phyloP scores from a whole-genome alignment of 768 basidiomycete genomes.

The Leccinum broughii region DNA sequence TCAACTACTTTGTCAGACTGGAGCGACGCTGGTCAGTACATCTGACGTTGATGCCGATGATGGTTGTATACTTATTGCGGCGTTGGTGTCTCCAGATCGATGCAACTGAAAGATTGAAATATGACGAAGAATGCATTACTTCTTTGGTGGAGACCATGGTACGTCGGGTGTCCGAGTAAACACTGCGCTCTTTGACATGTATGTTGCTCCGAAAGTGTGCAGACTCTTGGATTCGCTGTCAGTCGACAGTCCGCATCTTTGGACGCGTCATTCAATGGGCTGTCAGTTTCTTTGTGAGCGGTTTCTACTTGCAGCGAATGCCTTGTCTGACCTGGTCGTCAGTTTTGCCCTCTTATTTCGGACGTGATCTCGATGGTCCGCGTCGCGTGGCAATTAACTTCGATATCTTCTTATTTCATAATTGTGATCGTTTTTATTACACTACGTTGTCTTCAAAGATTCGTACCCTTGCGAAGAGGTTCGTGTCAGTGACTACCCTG shows the following conservation, averaged over 20 bases:
- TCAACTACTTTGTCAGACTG: slow-evolving; percentile 2
- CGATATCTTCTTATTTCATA: slow-evolving; percentile 16
- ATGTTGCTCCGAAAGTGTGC: neutral
- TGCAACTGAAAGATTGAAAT: neutral
- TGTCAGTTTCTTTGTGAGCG: slow-evolving; percentile 25
- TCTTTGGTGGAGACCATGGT: slow-evolving; percentile 8
- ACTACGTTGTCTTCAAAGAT: slow-evolving; percentile 1
- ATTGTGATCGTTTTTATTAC: slow-evolving; percentile 9
- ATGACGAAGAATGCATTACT: slow-evolving; percentile 2
- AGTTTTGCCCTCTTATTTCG: slow-evolving; percentile 25
- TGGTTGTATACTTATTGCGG: neutral
- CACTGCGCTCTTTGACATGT: neutral
- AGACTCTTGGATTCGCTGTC: slow-evolving; percentile 8
- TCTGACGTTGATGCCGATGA: neutral
- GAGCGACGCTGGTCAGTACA: slow-evolving; percentile 12
- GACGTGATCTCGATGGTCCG: slow-evolving; percentile 23
- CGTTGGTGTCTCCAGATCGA: slow-evolving; percentile 10
- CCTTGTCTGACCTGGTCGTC: neutral
- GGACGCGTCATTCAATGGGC: slow-evolving; percentile 15
- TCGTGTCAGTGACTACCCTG: neutral
- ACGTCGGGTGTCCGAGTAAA: neutral
- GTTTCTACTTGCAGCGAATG: neutral
- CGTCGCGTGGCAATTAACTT: slow-evolving; percentile 16
- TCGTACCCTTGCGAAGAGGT: slow-evolving; percentile 12
- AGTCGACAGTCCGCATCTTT: neutral